Percentiles rank a stretch among this genome's conserved stretches.
These are phyloP conservation scores for Solanum rostratum DNA, from an alignment of 257 asterid species.

Conservation along the genomic window DNA sequence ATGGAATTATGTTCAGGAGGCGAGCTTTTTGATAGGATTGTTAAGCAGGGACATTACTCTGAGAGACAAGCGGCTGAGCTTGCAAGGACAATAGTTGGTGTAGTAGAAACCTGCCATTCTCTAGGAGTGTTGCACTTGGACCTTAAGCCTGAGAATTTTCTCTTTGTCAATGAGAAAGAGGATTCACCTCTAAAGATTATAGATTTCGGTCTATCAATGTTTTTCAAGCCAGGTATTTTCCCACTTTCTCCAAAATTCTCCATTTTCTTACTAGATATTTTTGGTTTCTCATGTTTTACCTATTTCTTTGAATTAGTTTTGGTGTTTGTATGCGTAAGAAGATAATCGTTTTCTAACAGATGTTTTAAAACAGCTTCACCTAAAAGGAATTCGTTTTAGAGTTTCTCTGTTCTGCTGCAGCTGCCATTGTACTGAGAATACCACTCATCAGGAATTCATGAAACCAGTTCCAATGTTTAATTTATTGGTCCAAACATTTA, in stretches of 20 bases:
- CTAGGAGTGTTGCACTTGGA: constrained; percentile 42
- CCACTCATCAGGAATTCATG: neutral
- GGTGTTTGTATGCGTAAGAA: neutral
- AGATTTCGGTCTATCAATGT: constrained; percentile 35
- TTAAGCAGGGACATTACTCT: constrained; percentile 39
- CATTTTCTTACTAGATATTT: neutral
- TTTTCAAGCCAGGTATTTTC: constrained; percentile 34
- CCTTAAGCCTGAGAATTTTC: constrained; percentile 38
- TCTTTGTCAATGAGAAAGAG: constrained; percentile 27
- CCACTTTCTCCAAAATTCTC: neutral
- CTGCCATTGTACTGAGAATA: neutral
- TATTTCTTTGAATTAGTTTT: neutral
- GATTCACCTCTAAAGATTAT: constrained; percentile 33
- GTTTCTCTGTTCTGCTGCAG: neutral
- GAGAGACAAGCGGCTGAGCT: constrained; percentile 41
- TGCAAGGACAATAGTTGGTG: constrained; percentile 34
- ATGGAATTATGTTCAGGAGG: constrained; percentile 47
- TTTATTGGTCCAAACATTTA: neutral
- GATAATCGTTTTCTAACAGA: neutral
- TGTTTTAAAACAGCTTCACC: neutral
- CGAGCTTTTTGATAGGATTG: constrained; percentile 42
- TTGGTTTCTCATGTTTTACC: neutral
- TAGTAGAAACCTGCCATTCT: constrained; percentile 39
- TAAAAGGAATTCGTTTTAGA: neutral
- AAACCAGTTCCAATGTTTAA: neutral